These are phyloP conservation scores for Striga asiatica DNA, from an alignment of 257 asterid species.

Conservation along the genomic window DNA sequence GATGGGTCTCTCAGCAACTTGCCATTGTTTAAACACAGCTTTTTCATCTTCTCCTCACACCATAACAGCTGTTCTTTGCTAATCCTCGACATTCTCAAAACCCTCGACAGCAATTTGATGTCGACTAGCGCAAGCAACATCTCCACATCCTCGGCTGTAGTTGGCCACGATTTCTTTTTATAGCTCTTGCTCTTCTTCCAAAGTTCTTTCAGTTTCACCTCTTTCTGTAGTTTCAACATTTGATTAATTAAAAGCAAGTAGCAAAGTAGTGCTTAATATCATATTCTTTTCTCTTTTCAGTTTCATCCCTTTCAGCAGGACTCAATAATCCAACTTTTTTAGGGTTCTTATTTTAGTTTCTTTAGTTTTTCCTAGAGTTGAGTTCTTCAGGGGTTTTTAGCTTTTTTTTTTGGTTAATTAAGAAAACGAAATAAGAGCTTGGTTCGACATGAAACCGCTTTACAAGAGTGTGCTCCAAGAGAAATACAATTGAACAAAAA, in stretches of 20 bases:
- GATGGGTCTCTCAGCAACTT: constrained; percentile 81
- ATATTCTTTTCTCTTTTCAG: too few species aligned
- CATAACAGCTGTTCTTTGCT: constrained; percentile 66
- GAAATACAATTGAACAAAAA: not conserved
- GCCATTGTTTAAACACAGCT: constrained; percentile 37
- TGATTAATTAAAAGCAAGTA: too few species aligned
- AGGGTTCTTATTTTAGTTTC: too few species aligned
- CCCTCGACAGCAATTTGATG: constrained; percentile 58
- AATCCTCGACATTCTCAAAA: constrained; percentile 41
- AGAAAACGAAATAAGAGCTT: too few species aligned
- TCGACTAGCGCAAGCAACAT: constrained; percentile 64
- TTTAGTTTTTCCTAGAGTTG: too few species aligned
- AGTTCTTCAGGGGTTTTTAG: too few species aligned
- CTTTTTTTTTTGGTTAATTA: too few species aligned
- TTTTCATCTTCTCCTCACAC: constrained; percentile 91
- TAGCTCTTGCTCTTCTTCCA: constrained; percentile 59
- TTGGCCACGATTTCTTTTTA: constrained; percentile 31
- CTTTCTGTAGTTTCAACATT: constrained; percentile 42
- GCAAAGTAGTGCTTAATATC: too few species aligned
- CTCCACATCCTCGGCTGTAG: constrained; percentile 19
- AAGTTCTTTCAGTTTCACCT: constrained; percentile 59
- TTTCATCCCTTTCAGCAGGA: constrained; percentile 18
- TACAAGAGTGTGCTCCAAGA: too few species aligned
- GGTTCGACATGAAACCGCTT: too few species aligned
- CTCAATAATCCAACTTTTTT: too few species aligned